phyloP scores from a whole-genome alignment of 805 yeast species.

The Hanseniaspora mollemarum region DNA sequence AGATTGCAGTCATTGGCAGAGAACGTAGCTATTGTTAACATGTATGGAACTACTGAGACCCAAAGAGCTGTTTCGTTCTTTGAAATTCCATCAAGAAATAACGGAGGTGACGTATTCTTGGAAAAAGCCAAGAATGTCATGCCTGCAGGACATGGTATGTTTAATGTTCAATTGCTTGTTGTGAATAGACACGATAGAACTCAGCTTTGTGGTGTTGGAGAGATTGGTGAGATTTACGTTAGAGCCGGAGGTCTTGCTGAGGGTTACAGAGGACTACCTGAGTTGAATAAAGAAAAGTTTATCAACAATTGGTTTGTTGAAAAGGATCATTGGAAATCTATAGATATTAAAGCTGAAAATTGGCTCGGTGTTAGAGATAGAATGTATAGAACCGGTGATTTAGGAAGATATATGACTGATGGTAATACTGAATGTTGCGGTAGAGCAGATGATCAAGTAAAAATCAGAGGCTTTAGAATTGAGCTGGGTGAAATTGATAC shows the following conservation, averaged over 20 bases:
- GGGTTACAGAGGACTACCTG: slow-evolving; percentile 88
- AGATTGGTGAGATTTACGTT: slow-evolving; percentile 95
- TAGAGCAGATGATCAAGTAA: slow-evolving; percentile 97
- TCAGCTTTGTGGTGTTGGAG: slow-evolving; percentile 96
- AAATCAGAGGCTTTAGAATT: slow-evolving; percentile 95
- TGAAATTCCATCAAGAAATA: slow-evolving; percentile 64
- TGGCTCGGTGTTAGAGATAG: slow-evolving; percentile 96
- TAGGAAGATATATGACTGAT: slow-evolving; percentile 92
- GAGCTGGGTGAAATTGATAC: slow-evolving; percentile 98
- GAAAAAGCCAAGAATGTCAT: slow-evolving; percentile 82
- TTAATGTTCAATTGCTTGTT: slow-evolving; percentile 83
- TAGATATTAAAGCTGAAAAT: slow-evolving; percentile 41
- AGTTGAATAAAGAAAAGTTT: slow-evolving; percentile 75
- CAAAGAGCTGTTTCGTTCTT: slow-evolving; percentile 95
- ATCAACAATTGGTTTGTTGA: slow-evolving; percentile 83
- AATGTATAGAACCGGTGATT: slow-evolving; percentile 90
- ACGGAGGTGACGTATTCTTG: slow-evolving; percentile 56
- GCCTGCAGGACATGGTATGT: slow-evolving; percentile 99
- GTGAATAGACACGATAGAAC: slow-evolving; percentile 82
- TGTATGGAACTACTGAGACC: slow-evolving; percentile 99
- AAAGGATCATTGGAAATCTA: slow-evolving; percentile 47
- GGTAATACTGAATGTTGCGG: slow-evolving; percentile 98
- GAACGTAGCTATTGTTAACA: slow-evolving; percentile 81
- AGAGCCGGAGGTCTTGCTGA: slow-evolving; percentile 97
- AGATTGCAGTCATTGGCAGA: slow-evolving; percentile 84